Conservation (phyloP, 2,329 filamentous ascomycete species). For the Trichoderma endophyticum region DNA sequence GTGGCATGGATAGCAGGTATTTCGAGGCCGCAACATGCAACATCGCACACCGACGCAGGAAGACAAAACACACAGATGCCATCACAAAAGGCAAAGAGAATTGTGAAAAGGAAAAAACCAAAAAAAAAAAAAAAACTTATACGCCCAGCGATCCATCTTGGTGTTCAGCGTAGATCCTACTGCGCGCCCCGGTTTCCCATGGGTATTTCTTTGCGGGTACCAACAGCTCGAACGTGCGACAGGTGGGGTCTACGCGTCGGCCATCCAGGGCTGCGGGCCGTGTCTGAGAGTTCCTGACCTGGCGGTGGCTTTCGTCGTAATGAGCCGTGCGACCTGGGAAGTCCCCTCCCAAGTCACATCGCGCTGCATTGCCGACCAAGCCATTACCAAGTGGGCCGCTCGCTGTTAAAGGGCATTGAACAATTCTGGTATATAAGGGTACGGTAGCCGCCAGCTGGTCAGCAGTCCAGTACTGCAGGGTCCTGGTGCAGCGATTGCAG, state of each 20-base stretch:
- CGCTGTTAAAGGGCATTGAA: neutral
- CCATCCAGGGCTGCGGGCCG: conserved; percentile 18
- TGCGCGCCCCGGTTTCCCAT: conserved; percentile 30
- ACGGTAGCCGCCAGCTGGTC: conserved; percentile 1
- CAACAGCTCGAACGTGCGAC: conserved; percentile 4
- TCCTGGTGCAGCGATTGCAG: neutral
- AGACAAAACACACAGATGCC: neutral
- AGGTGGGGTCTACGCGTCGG: neutral
- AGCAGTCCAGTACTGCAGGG: neutral
- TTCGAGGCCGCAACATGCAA: neutral
- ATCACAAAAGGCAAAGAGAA: neutral
- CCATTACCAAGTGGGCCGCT: neutral
- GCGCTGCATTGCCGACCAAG: neutral
- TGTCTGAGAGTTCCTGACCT: conserved; percentile 19
- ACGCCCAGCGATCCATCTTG: conserved; percentile 25
- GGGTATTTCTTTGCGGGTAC: conserved; percentile 29
- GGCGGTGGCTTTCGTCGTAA: neutral
- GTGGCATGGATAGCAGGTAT: neutral
- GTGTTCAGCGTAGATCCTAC: conserved; percentile 25
- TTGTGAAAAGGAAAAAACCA: neutral
- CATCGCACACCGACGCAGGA: neutral
- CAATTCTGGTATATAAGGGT: neutral
- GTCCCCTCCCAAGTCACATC: neutral
- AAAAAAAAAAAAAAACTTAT: neutral
- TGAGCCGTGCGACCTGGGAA: neutral